Percentiles rank a stretch among this genome's conserved stretches.
Evolutionary conservation across 1,139 yeast species (phyloP).

Genomic region (Hemisphaericaspora lyxosophila): DNA sequence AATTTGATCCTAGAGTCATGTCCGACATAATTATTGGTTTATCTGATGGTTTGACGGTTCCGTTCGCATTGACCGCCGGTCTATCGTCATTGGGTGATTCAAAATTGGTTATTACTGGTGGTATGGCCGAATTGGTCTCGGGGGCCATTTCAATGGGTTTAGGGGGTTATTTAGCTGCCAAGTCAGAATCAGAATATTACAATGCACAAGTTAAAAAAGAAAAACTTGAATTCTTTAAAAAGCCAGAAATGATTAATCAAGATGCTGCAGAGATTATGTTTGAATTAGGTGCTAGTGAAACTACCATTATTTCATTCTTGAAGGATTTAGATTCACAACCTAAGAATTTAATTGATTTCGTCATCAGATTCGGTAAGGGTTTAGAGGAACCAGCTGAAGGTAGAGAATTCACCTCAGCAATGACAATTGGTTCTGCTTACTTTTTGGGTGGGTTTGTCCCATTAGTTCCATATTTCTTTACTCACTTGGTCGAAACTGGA

Average conservation of each 20-base stretch:
- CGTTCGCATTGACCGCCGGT: constrained; percentile 83
- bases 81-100: constrained; percentile 75
- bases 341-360: constrained; percentile 65
- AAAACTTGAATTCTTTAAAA: constrained; percentile 65
- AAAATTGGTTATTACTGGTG: constrained; percentile 77
- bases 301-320: constrained; percentile 63
- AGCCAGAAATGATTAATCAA: constrained; percentile 58
- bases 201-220: constrained; percentile 69
- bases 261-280: constrained; percentile 73
- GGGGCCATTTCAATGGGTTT: constrained; percentile 87
- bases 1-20: constrained; percentile 71
- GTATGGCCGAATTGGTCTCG: constrained; percentile 78
- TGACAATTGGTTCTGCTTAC: constrained; percentile 73
- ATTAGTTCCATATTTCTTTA: constrained; percentile 75
- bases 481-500: constrained; percentile 70
- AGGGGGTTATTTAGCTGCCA: constrained; percentile 80
- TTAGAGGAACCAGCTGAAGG: constrained; percentile 81
- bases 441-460: constrained; percentile 85
- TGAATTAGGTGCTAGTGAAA: constrained; percentile 68
- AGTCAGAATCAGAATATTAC: constrained; percentile 74
- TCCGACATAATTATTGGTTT: constrained; percentile 77
- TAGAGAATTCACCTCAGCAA: constrained; percentile 71
- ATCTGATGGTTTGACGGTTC: constrained; percentile 80
- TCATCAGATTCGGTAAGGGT: constrained; percentile 71
- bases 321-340: constrained; percentile 71